phyloP scores from a whole-genome alignment of 228 moss, liverwort and hornwort genomes.

The Sphagnum fallax region DNA sequence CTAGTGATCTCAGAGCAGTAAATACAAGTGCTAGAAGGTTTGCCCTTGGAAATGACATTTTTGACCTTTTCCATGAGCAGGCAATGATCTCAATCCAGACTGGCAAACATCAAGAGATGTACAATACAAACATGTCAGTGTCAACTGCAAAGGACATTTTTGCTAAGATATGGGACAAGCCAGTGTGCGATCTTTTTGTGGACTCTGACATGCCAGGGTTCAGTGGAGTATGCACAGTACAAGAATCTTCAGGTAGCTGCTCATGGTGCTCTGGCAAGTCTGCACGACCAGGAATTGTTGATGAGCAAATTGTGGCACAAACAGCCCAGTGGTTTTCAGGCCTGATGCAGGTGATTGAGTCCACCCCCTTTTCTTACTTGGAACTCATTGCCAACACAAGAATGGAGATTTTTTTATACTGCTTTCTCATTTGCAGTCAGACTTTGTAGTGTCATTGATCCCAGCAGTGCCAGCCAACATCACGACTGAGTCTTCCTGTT shows the following conservation, averaged over 20 bases:
- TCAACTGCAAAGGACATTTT: constrained; percentile 76
- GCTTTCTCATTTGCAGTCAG: background rate
- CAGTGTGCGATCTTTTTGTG: constrained; percentile 78
- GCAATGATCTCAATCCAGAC: constrained; percentile 67
- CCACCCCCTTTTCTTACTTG: background rate
- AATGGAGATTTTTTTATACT: background rate
- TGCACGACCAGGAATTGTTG: constrained; percentile 69
- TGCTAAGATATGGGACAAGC: constrained; percentile 68
- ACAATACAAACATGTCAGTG: constrained; percentile 75
- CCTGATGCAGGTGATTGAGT: constrained; percentile 72
- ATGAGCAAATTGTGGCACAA: constrained; percentile 90
- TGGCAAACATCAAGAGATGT: constrained; percentile 42
- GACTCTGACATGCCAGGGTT: constrained; percentile 70
- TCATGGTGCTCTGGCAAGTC: constrained; percentile 64
- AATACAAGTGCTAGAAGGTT: background rate
- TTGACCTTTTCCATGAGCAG: constrained; percentile 20
- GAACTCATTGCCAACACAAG: too few species aligned
- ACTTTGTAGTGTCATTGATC: background rate
- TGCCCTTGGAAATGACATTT: background rate
- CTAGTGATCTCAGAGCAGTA: background rate
- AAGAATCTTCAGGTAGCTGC: constrained; percentile 31
- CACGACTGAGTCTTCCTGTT: too few species aligned
- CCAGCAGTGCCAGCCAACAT: background rate
- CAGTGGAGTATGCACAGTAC: constrained; percentile 49
- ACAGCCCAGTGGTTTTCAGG: constrained; percentile 75